Evolutionary conservation across 805 yeast species (phyloP), one percentile per base, ranked within the genome.

Genomic region (Candida anglica): DNA sequence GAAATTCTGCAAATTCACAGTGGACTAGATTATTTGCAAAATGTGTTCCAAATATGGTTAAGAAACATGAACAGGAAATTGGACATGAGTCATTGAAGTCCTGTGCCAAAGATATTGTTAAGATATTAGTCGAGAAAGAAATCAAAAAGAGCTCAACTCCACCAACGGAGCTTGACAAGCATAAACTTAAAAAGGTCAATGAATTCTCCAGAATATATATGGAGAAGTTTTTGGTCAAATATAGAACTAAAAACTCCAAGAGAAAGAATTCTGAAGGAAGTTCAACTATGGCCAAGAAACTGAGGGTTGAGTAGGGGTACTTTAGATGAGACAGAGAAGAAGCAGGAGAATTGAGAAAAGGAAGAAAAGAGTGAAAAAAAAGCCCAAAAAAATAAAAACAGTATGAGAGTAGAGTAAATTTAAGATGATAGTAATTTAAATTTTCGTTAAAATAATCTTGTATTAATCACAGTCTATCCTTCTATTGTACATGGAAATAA

Each of bases 81-180:
- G 88, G 87, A 4, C 79, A 77, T 38, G 95, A 84, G 4, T 70
- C 77, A 36, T 50, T 86, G 33, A 91, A 89, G 58, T 71, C 71
- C 24, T 82, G 88, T 58, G 86, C 96, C 2, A 74, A 77, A 40
- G 96, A 88, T 32, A 77, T 91, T 37, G 87, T 81, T 4, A 73
- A 78, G 42, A 59, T 66, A 0, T 63, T 93, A 28, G 75, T 79
- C 0, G 69, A 71, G 4, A 93, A 91, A 53, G 97, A 87, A 54
- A 31, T 72, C 37, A 72, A 70, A 38, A 63, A 73, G 34, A 70
- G 61, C 34, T 59, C 63, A 9, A 25, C 46, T 1, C 78, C 80
- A 3, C 82, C 87, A 1, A 44, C 48, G 10, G 81, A 79, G 37
- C 65, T 86, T 26, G 74, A 73, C 15, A 67, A 67, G n/a, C 82